Base-by-base conservation (phyloP, 306 rosid species). In the Vigna mungo region DNA sequence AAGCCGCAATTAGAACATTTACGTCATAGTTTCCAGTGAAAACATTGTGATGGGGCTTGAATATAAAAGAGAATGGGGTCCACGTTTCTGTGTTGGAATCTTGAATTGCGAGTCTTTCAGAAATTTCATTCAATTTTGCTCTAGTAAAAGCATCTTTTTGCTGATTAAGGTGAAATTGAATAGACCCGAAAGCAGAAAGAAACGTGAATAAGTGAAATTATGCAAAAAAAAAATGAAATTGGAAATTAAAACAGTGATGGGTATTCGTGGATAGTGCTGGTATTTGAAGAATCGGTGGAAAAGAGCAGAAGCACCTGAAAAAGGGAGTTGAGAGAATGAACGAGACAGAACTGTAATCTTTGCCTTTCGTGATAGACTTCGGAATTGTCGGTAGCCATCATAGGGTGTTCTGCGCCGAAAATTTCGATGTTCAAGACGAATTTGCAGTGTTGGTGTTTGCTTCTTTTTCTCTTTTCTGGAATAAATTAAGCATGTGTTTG, bases 1-100 rank as follows among this genome's bases (percentile, higher is more conserved):
- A 63, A 36, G 97, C 96, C 6, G 88, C 85, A 79, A 91, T 88
- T 18, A 96, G 85, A 74, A 96, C 98, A 85, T 96, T 96, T 76
- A 92, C 83, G 60, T 92, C 99, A 79, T 92, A 96, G 78, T 96
- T 95, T 72, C 98, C 99, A 4, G 97, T 96, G 51, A 92, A 65
- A 23, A 84, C 55, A 74, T 89, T 92, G 67, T 96, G 90, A 84
- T 96, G 98, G 68, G 97, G 94, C 80, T 92, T 96, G 76, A 88
- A 87, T 54, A 96, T 48, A 15, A 83, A 5, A 55, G 96, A 82
- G 11, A 89, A 52, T 1, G 93, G 93, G 6, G 88, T 85, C 99
- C 98, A 89, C 4, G 74, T 74, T 81, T 83, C 87, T 80, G 15
- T 78, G 82, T 76, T 79, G 59, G 89, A 83, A 44, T 91, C 95